Base-by-base conservation (phyloP, 1,284 basidiomycete species). In the Caloboletus firmus region DNA sequence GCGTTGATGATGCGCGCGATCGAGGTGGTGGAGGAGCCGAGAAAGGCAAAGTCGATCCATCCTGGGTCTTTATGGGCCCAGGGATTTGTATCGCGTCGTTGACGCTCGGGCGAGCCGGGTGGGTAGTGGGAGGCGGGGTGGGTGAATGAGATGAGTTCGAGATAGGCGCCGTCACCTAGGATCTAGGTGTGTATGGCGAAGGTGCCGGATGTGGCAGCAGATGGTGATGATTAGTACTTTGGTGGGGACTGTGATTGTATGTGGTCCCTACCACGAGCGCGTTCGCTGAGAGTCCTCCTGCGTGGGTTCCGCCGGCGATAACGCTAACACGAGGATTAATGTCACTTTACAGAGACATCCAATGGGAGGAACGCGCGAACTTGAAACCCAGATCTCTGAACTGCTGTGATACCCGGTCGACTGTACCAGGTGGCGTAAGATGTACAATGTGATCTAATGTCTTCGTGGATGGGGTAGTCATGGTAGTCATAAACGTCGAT, bases 361-460 rank as follows among this genome's bases (percentile, higher is more conserved):
- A 0, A 28, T 5, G 42, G 44, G 35, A 30, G 10, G 28, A 4
- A 20, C 3, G n/a, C 10, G 60, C 76, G 52, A 59, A 87, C 87
- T 73, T 79, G 76, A 89, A 87, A 10, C 85, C 87, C 6, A 86
- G 67, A n/a, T 76, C 61, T n/a, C 71, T 72, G 59, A 85, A 88
- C 47, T 80, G 75, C 22, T 75, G 66, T 1, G 80, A 73, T n/a
- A 74, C 76, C 35, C 77, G 67, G n/a, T 76, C 62, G 5, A 87
- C 72, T 1, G 79, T 74, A 0, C 79, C 84, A 2, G 85, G 81
- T 1, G 85, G 80, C 0, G 80, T 82, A n/a, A 89, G 72, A 64
- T 88, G 80, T 0, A 89, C 77, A 55, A 89, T 81, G 61, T 89
- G 86, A 57, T 89, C 86, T 17, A 88, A 67, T 9, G 68, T 80